Evolutionary conservation across 768 basidiomycete genomes (phyloP), one percentile per base, ranked within the genome.

Genomic region (Mycena haematopus): DNA sequence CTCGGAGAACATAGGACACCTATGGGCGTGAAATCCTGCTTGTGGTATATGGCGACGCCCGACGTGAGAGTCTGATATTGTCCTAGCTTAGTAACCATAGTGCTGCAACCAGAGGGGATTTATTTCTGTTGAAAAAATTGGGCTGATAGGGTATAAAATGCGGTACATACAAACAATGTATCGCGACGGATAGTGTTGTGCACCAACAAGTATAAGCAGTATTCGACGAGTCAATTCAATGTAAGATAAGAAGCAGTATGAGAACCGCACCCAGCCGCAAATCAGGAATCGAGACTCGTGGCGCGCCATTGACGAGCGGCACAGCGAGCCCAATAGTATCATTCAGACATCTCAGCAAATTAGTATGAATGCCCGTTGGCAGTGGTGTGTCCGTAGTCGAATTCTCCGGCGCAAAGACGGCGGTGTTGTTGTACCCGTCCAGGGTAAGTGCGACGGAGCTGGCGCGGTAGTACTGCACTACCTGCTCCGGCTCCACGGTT

Each of bases 371-470:
- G 35, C 72, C 73, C 0, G 71, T 65, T 1, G 81, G 86, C 14
- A 86, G 72, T 14, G 79, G 75, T 0, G 78, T 70, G 54, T 78
- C 74, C 0, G 78, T 62, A 1, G 72, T 63, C 7, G 60, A 65
- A 8, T 70, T 64, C 51, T 79, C 67, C 1, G 69, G 38, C 27
- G 70, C 69, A 44, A 84, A 73, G 2, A 79, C 82, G 5, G 80
- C 82, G 0, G 83, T 81, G 68, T 88, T 81, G 65, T 88, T 86
- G 70, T 88, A 88, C 0, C 82, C 84, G 50, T 87, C 82, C 8
- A 87, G 76, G 0, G 82, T 81, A 15, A 88, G 79, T 3, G 78
- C 82, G 40, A 85, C 78, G 46, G 80, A 83, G 65, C 82, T 84
- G 0, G 85, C 80, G 35, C 87, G 84, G 68, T 82, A 88, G 68